Evolutionary conservation across 2,329 filamentous ascomycete species (phyloP), one percentile per base, ranked within the genome.

Genomic region (Hypoxylon sp.): DNA sequence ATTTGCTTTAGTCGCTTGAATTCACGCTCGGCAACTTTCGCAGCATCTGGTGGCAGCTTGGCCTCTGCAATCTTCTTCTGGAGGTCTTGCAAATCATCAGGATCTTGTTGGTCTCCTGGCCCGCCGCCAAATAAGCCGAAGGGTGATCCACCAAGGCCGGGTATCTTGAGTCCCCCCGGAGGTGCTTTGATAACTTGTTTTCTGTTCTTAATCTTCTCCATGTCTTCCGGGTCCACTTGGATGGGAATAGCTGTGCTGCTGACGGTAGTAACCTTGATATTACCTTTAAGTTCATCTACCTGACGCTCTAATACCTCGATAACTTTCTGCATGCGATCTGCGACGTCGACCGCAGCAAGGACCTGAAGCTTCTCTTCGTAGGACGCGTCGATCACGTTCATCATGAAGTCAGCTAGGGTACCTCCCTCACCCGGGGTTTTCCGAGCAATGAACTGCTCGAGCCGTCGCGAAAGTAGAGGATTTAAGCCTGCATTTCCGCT

Each of bases 341-440:
- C 89, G 35, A 94, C 78, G 63, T 92, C 86, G 4, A 95, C 73
- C 0, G 91, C 86, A n/a, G 90, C 84, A 25, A 99, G 77, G 11
- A 99, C 83, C 47, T 89, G 84, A 44, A 99, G 79, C 71, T 96
- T 97, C 68, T 99, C 94, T 69, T 96, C 91, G 58, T 95, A 89
- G 7, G 85, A 88, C 40, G 89, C 87, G 57, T 96, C 91, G 2
- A 96, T 83, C 16, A 97, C 82, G 67, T 96, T 96, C 27, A 91
- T 88, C 91, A 99, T 97, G 69, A 97, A 97, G 69, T 99, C 94
- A 5, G 94, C 93, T 7, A 99, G 79, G 6, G 85, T 76, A 2
- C 93, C 93, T 1, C 92, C 92, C 61, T 97, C 91, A 30, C 83
- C 78, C 40, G 94, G 70, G 51, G 91, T 86, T 68, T 94, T 95